These are phyloP conservation scores for Triticum urartu DNA, from an alignment of 176 grass and related monocot genomes.

Conservation along the genomic window DNA sequence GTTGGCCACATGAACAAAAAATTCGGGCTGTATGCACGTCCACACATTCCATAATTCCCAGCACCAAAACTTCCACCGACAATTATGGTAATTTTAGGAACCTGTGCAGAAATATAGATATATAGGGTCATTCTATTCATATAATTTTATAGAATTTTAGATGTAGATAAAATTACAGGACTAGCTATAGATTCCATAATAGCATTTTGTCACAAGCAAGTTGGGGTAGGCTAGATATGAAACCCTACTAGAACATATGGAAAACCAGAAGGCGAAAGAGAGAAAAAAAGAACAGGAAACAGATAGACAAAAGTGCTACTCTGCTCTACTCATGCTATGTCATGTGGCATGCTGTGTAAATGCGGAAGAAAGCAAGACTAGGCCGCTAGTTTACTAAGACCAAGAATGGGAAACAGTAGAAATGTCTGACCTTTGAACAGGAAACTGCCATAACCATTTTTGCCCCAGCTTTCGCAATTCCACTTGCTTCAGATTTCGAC, in stretches of 20 bases:
- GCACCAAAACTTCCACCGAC: constrained; percentile 98
- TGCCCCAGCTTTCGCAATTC: constrained; percentile 94
- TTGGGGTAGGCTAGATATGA: too few relatives aligned
- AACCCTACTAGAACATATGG: too few relatives aligned
- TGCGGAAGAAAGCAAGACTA: neutral
- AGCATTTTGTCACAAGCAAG: too few relatives aligned
- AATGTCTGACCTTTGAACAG: constrained; percentile 68
- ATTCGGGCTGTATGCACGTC: constrained; percentile 88
- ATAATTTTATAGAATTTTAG: neutral
- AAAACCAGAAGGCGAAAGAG: neutral
- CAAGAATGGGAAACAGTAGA: neutral
- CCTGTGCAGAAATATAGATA: constrained; percentile 44
- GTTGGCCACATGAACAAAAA: constrained; percentile 98
- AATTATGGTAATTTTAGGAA: constrained; percentile 97
- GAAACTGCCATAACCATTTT: constrained; percentile 99
- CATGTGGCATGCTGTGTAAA: neutral
- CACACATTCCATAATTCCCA: constrained; percentile 99
- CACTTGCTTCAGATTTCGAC: constrained; percentile 89
- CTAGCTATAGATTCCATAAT: neutral
- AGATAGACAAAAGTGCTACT: too few relatives aligned
- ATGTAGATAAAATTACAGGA: neutral
- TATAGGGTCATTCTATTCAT: neutral
- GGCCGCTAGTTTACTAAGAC: neutral
- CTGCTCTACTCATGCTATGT: neutral
- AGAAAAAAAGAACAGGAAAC: too few relatives aligned